These are phyloP conservation scores for Tephrocybe sp. DNA, from an alignment of 768 basidiomycete species.

Conservation along the genomic window DNA sequence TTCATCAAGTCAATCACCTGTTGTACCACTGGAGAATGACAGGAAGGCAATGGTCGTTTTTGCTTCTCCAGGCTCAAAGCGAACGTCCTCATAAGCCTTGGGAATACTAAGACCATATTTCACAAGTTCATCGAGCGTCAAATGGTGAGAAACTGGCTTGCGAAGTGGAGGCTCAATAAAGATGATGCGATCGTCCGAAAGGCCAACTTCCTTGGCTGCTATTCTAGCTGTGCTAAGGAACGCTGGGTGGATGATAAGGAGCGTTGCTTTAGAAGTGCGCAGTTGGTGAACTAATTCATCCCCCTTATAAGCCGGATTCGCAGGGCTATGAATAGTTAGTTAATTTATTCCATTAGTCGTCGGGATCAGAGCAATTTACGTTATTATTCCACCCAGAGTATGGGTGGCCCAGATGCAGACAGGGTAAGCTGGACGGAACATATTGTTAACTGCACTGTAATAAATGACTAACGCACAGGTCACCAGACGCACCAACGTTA, in stretches of 20 bases:
- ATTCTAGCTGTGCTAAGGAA: constrained; percentile 38
- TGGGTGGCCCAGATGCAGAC: constrained; percentile 59
- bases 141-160: constrained; percentile 7
- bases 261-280: constrained; percentile 38
- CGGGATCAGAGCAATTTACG: constrained; percentile 34
- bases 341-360: neutral
- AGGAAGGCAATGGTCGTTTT: constrained; percentile 63
- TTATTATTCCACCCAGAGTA: constrained; percentile 53
- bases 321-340: constrained; percentile 40
- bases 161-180: constrained; percentile 28
- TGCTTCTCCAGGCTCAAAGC: constrained; percentile 53
- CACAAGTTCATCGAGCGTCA: constrained; percentile 48
- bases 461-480: neutral
- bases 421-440: constrained; percentile 47
- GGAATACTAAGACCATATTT: constrained; percentile 32
- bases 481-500: constrained; percentile 44
- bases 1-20: constrained; percentile 39
- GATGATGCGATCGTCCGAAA: constrained; percentile 41
- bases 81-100: constrained; percentile 41
- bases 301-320: constrained; percentile 57
- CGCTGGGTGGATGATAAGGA: constrained; percentile 48
- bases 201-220: constrained; percentile 38
- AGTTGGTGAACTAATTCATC: constrained; percentile 63
- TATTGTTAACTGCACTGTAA: neutral
- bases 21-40: constrained; percentile 75